A percentile compares a stretch with the other conserved stretches of the same genome.
phyloP scores from a whole-genome alignment of 768 basidiomycete species.

The Tulasnella sp. region DNA sequence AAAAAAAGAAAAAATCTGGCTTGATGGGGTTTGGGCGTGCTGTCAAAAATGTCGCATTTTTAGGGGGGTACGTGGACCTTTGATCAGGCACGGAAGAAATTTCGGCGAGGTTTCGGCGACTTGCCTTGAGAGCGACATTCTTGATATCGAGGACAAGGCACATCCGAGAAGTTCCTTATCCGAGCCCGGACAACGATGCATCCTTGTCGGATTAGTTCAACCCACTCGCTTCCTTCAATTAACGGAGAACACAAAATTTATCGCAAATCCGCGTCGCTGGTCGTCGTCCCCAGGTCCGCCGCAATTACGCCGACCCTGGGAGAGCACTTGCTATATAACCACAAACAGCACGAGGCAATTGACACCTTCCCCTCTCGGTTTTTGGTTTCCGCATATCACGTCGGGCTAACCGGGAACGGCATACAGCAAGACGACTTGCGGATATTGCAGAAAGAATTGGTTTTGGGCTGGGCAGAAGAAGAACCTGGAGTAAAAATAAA shows the following conservation, averaged over 20 bases:
- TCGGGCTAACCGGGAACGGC: neutral
- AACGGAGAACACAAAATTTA: neutral
- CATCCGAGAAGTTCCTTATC: neutral
- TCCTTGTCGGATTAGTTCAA: neutral
- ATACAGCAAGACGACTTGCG: neutral
- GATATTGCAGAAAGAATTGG: no score
- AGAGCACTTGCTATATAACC: neutral
- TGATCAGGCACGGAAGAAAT: neutral
- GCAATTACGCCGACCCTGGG: neutral
- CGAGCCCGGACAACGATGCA: neutral
- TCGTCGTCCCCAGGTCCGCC: neutral
- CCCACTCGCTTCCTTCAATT: neutral
- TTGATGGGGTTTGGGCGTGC: neutral
- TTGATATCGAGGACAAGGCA: neutral
- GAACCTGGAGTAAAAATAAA: neutral
- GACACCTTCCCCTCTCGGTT: neutral
- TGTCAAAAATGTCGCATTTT: neutral
- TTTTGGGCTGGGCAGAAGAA: neutral
- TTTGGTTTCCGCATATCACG: neutral
- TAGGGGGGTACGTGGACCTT: no score
- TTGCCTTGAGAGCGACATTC: neutral
- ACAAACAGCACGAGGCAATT: neutral
- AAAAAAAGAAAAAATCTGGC: no score
- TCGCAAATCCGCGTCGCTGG: neutral
- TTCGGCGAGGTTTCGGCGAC: slow-evolving; percentile 7